These are phyloP conservation scores for Hydrangea macrophylla DNA, from an alignment of 148 eudicot genomes.

Conservation along the genomic window DNA sequence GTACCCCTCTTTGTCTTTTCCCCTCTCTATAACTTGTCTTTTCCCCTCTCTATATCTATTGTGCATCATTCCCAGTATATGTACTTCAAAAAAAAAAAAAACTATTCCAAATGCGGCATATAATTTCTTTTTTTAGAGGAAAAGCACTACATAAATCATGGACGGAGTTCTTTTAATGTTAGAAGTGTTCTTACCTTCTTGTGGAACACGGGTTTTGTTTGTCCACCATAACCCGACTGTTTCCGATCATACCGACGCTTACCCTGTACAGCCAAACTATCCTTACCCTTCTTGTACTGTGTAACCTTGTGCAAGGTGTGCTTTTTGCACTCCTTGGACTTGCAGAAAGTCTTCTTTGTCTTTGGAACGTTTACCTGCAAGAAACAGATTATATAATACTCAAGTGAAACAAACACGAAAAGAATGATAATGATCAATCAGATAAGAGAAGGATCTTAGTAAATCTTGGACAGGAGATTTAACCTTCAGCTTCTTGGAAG, in stretches of 20 bases:
- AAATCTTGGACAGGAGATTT: too few relatives aligned
- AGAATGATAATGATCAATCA: too few relatives aligned
- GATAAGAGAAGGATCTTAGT: too few relatives aligned
- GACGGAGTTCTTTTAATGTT: background rate
- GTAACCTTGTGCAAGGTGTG: conserved; percentile 85
- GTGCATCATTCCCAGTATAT: too few relatives aligned
- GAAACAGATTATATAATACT: too few relatives aligned
- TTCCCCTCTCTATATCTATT: too few relatives aligned
- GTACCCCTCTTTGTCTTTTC: too few relatives aligned
- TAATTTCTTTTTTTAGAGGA: background rate
- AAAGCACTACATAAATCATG: background rate
- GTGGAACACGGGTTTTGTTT: conserved; percentile 88
- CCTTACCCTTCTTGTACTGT: conserved; percentile 87
- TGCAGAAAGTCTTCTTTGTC: conserved; percentile 85
- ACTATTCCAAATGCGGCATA: too few relatives aligned
- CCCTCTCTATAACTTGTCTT: too few relatives aligned
- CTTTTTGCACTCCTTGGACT: conserved; percentile 75
- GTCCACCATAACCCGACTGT: conserved; percentile 88
- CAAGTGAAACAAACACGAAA: too few relatives aligned
- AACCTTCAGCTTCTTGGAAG: too few relatives aligned
- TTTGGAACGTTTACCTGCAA: conserved; percentile 79
- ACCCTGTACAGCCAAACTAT: conserved; percentile 83
- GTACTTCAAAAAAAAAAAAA: too few relatives aligned
- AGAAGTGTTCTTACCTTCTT: conserved; percentile 49
- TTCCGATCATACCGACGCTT: conserved; percentile 86